Percentiles rank a stretch among this genome's conserved stretches.
phyloP scores from a whole-genome alignment of 345 rosid species.

The Linum usitatissimum region DNA sequence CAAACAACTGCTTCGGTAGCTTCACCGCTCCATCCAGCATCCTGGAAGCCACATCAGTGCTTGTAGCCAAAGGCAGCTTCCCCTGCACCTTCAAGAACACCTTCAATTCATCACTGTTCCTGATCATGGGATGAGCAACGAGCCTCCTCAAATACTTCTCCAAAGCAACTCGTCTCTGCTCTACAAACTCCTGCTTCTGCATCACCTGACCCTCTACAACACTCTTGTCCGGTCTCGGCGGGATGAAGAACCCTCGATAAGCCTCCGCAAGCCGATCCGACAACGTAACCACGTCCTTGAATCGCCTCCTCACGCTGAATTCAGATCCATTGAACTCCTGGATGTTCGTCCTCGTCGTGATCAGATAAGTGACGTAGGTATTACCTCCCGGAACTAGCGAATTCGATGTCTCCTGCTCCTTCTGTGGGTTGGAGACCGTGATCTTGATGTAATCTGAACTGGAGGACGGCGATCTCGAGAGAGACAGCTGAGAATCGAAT shows the following conservation, averaged over 20 bases:
- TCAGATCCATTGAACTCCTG: constrained; percentile 56
- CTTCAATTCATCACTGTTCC: constrained; percentile 73
- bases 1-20: constrained; percentile 76
- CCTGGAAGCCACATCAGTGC: constrained; percentile 78
- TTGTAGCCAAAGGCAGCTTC: constrained; percentile 48
- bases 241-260: constrained; percentile 72
- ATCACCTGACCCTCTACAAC: constrained; percentile 93
- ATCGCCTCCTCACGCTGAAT: constrained; percentile 70
- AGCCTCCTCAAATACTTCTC: constrained; percentile 79
- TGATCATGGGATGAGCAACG: constrained; percentile 58
- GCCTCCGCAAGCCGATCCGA: constrained; percentile 77
- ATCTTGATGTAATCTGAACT: constrained; percentile 51
- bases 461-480: constrained; percentile 54
- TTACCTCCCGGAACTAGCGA: constrained; percentile 75
- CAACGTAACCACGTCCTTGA: constrained; percentile 69
- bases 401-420: constrained; percentile 66
- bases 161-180: constrained; percentile 78
- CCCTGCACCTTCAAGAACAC: constrained; percentile 75
- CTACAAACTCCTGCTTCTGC: constrained; percentile 96
- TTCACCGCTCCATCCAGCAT: constrained; percentile 91
- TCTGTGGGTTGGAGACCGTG: constrained; percentile 78
- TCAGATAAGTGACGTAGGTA: constrained; percentile 55
- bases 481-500: constrained; percentile 28
- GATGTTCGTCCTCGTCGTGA: constrained; percentile 75
- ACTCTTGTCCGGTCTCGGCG: constrained; percentile 88